phyloP scores from a whole-genome alignment of 495 filamentous ascomycete genomes.

The Pyrenopolyporus hunteri region DNA sequence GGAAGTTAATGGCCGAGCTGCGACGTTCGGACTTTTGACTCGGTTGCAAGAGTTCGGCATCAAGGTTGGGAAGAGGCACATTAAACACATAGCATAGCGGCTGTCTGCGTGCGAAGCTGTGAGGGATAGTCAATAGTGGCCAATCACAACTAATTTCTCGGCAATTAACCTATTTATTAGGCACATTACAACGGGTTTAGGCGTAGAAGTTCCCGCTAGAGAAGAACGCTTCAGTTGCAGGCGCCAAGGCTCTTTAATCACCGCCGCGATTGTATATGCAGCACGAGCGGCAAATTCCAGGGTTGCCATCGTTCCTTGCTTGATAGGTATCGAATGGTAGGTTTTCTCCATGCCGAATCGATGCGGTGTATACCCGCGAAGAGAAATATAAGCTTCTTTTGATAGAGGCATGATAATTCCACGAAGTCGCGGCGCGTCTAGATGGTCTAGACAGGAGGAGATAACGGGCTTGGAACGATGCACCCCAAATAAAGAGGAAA shows the following conservation, averaged over 20 bases:
- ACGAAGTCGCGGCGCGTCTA: slow-evolving; percentile 29
- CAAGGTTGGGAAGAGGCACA: slow-evolving; percentile 8
- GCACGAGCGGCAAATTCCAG: slow-evolving; percentile 24
- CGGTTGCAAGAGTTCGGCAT: slow-evolving; percentile 2
- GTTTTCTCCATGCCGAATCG: slow-evolving; percentile 6
- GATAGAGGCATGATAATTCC: slow-evolving; percentile 13
- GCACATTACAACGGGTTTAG: slow-evolving; percentile 36
- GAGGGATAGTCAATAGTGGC: slow-evolving; percentile 7
- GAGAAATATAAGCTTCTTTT: slow-evolving; percentile 16
- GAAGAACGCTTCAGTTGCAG: slow-evolving; percentile 19
- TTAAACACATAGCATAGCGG: slow-evolving; percentile 28
- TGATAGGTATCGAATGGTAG: not conserved
- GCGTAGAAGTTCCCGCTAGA: slow-evolving; percentile 25
- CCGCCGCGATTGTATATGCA: slow-evolving; percentile 15
- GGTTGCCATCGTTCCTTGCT: not conserved
- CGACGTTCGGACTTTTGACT: too few relatives aligned
- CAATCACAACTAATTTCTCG: slow-evolving; percentile 16
- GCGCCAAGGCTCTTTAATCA: slow-evolving; percentile 34
- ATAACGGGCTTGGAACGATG: slow-evolving; percentile 6
- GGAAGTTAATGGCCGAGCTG: too few relatives aligned
- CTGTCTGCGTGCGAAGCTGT: slow-evolving; percentile 16
- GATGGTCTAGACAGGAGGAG: slow-evolving; percentile 28
- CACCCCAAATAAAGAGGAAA: slow-evolving; percentile 1
- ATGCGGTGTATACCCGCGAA: slow-evolving; percentile 3
- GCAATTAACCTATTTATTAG: slow-evolving; percentile 33